Conservation (phyloP, 1,284 basidiomycete species). For the Leccinum angustisporum region DNA sequence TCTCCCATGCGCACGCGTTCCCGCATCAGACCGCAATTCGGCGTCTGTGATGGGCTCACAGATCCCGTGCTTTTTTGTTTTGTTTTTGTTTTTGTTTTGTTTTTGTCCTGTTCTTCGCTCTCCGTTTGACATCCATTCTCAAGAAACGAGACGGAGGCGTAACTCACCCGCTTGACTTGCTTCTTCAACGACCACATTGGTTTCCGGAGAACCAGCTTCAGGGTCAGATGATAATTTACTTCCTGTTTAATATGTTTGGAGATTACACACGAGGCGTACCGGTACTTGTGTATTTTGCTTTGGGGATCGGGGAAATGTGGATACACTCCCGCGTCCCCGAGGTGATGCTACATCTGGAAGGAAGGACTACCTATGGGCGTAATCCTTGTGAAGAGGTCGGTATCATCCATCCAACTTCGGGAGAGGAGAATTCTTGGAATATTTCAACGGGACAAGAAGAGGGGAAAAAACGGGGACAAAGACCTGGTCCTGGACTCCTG, state of each 20-base stretch:
- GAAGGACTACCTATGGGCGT: slow-evolving; percentile 5
- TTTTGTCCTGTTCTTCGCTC: slow-evolving; percentile 17
- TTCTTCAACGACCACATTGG: slow-evolving; percentile 24
- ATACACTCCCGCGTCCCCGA: slow-evolving; percentile 28
- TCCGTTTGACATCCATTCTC: slow-evolving; percentile 35
- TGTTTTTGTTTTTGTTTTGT: slow-evolving; percentile 25
- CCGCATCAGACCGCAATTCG: slow-evolving; percentile 37
- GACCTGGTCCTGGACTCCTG: not conserved
- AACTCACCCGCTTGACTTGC: slow-evolving; percentile 25
- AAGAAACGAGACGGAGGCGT: not conserved
- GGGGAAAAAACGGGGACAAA: not conserved
- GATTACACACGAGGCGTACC: slow-evolving; percentile 22
- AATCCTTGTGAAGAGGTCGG: not conserved
- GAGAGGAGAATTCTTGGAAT: not conserved
- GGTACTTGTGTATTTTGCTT: slow-evolving; percentile 11
- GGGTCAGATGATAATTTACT: slow-evolving; percentile 12
- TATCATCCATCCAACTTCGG: not conserved
- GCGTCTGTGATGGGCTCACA: slow-evolving; percentile 18
- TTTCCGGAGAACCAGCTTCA: slow-evolving; percentile 9
- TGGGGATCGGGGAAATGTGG: slow-evolving; percentile 22
- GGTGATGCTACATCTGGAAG: slow-evolving; percentile 28
- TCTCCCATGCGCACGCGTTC: slow-evolving; percentile 7
- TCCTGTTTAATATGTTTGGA: slow-evolving; percentile 11
- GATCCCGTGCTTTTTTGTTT: slow-evolving; percentile 21
- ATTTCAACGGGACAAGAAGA: not conserved